These are phyloP conservation scores for Fusarium dlaminii DNA, from an alignment of 2,329 filamentous ascomycete genomes.

Conservation along the genomic window DNA sequence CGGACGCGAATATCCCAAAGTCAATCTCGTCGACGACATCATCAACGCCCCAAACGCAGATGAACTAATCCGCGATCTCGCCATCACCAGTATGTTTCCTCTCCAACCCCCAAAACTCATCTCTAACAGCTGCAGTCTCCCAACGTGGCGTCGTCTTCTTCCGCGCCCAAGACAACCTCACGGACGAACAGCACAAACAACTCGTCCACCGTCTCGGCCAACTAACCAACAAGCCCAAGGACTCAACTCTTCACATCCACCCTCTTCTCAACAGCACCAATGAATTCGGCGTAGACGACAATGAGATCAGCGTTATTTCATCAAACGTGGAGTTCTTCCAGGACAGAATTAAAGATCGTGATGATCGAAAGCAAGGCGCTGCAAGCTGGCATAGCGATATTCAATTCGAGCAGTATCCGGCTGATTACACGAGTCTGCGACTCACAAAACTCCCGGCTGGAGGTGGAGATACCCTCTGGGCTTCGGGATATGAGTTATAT, in stretches of 20 bases:
- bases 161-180: conserved; percentile 65
- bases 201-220: conserved; percentile 68
- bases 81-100: conserved; percentile 61
- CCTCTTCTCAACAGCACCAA: conserved; percentile 63
- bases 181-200: conserved; percentile 68
- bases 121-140: conserved; percentile 56
- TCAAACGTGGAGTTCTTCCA: conserved; percentile 44
- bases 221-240: conserved; percentile 65
- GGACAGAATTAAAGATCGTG: conserved; percentile 24
- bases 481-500: conserved; percentile 67
- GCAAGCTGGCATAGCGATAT: conserved; percentile 62
- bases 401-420: conserved; percentile 64
- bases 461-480: conserved; percentile 68
- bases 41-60: conserved; percentile 62
- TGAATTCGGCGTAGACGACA: conserved; percentile 62
- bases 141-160: conserved; percentile 73
- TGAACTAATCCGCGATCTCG: conserved; percentile 66
- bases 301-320: conserved; percentile 68
- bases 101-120: too few species aligned
- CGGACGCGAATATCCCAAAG: conserved; percentile 61
- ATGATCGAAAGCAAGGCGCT: conserved; percentile 45
- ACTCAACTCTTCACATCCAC: conserved; percentile 69
- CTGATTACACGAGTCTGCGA: conserved; percentile 66
- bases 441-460: conserved; percentile 62
- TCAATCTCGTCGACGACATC: conserved; percentile 59